Evolutionary conservation across 2,329 filamentous ascomycete species (phyloP).

Genomic region (Diplodia scrobiculata): DNA sequence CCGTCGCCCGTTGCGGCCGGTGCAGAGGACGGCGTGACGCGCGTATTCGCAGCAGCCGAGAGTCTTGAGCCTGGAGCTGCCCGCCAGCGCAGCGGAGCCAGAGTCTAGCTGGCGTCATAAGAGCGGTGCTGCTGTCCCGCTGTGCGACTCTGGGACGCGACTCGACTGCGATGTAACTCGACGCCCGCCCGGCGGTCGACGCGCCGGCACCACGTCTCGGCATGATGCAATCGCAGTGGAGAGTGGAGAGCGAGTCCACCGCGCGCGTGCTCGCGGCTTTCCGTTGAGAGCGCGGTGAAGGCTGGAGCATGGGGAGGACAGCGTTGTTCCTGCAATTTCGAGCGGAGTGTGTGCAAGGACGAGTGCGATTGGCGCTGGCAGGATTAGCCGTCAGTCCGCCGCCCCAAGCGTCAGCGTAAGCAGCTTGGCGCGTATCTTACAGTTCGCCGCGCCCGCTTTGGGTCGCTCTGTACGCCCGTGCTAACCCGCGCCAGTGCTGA

Average conservation of each 20-base stretch:
- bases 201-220: conserved; percentile 18
- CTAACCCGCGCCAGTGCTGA: conserved; percentile 11
- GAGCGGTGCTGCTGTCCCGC: conserved; percentile 23
- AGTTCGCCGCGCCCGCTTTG: conserved; percentile 8
- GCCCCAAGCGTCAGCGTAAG: conserved; percentile 18
- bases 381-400: conserved; percentile 17
- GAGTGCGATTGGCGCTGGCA: conserved; percentile 18
- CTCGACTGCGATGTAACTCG: conserved; percentile 26
- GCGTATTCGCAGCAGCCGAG: conserved; percentile 23
- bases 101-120: conserved; percentile 17
- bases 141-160: conserved; percentile 24
- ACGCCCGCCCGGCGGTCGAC: conserved; percentile 10
- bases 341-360: conserved; percentile 17
- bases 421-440: conserved; percentile 22
- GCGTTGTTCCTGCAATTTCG: conserved; percentile 26
- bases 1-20: conserved; percentile 22
- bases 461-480: conserved; percentile 3
- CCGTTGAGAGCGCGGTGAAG: conserved; percentile 7
- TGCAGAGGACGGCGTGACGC: conserved; percentile 19
- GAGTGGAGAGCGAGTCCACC: conserved; percentile 21
- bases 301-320: conserved; percentile 6
- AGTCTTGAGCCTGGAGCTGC: conserved; percentile 22
- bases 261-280: neutral
- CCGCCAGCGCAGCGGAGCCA: conserved; percentile 22
- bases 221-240: conserved; percentile 25